These are phyloP conservation scores for Abrus precatorius DNA, from an alignment of 306 rosid species.

Conservation along the genomic window DNA sequence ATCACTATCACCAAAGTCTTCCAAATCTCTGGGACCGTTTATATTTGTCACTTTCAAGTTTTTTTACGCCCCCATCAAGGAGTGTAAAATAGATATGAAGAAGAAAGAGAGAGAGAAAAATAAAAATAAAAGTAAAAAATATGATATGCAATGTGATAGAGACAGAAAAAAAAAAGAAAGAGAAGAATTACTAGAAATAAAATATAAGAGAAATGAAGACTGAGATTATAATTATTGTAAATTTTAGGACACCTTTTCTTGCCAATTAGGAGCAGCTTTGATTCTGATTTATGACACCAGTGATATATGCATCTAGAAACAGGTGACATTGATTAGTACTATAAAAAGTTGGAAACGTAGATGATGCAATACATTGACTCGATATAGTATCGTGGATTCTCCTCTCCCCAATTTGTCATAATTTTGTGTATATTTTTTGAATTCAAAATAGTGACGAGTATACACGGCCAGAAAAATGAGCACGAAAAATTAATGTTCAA, in stretches of 20 bases:
- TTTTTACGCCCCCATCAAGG: too few relatives aligned
- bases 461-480: not conserved
- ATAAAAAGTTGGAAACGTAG: not conserved
- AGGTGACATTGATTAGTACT: not conserved
- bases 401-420: not conserved
- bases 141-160: too few relatives aligned
- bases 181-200: too few relatives aligned
- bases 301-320: not conserved
- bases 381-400: not conserved
- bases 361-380: not conserved
- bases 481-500: not conserved
- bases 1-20: not conserved
- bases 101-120: too few relatives aligned
- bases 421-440: not conserved
- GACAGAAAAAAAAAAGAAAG: too few relatives aligned
- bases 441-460: not conserved
- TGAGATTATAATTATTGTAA: too few relatives aligned
- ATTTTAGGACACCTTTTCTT: conserved; percentile 1
- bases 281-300: conserved; percentile 22
- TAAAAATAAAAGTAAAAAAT: too few relatives aligned
- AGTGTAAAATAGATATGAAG: too few relatives aligned
- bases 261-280: conserved; percentile 30
- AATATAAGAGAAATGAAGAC: too few relatives aligned
- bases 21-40: not conserved
- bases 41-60: not conserved